These are phyloP conservation scores for Rehmannia glutinosa DNA, from an alignment of 257 asterid species.

Conservation along the genomic window DNA sequence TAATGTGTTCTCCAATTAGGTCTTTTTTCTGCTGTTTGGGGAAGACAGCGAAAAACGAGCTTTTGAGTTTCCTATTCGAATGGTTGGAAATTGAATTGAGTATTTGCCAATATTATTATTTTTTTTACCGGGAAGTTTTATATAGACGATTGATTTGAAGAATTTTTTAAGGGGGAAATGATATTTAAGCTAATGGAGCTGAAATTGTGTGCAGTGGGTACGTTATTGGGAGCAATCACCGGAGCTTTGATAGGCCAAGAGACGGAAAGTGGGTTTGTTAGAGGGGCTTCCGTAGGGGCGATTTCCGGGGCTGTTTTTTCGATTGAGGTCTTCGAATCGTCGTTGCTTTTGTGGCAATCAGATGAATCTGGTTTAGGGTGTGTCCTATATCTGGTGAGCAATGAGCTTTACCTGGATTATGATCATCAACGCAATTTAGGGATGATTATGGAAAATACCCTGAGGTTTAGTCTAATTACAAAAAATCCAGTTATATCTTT, in stretches of 20 bases:
- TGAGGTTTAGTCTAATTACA: too few relatives aligned
- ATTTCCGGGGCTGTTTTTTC: slow-evolving; percentile 99
- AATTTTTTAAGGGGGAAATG: neutral
- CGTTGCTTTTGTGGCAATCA: slow-evolving; percentile 75
- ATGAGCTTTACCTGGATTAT: neutral
- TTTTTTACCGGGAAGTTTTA: neutral
- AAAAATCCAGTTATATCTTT: too few relatives aligned
- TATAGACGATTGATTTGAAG: neutral
- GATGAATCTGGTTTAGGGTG: slow-evolving; percentile 96
- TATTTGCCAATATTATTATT: neutral
- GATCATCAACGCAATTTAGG: too few relatives aligned
- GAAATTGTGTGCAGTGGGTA: slow-evolving; percentile 60
- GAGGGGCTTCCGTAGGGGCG: slow-evolving; percentile 98
- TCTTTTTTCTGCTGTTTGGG: neutral
- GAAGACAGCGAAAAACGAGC: neutral
- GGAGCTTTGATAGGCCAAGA: slow-evolving; percentile 98
- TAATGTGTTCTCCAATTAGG: slow-evolving; percentile 8
- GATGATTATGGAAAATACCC: too few relatives aligned
- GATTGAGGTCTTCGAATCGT: slow-evolving; percentile 91
- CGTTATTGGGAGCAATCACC: slow-evolving; percentile 90
- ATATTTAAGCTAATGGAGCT: slow-evolving; percentile 4
- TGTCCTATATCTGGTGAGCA: slow-evolving; percentile 84
- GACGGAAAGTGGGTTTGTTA: slow-evolving; percentile 90
- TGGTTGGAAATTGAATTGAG: slow-evolving; percentile 2
- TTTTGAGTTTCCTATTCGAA: neutral